Conservation (phyloP, 2,329 filamentous ascomycete genomes). For the Fusarium caatingaense region DNA sequence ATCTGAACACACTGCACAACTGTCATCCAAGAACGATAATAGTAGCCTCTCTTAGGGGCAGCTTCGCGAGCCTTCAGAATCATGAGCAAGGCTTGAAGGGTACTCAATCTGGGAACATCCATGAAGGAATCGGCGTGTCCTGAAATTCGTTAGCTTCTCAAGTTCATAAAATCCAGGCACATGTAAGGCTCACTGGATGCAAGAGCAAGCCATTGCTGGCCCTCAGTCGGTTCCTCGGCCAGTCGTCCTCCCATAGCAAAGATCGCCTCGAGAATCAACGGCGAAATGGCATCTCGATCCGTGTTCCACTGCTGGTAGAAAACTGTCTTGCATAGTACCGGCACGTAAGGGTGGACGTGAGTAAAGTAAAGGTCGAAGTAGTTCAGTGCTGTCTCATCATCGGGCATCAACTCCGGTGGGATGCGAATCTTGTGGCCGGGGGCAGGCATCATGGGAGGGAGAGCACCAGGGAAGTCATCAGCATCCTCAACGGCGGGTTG, state of each 20-base stretch:
- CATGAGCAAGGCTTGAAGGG: constrained; percentile 88
- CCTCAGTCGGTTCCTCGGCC: constrained; percentile 84
- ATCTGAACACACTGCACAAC: constrained; percentile 92
- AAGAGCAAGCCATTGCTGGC: constrained; percentile 91
- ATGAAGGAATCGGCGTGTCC: constrained; percentile 94
- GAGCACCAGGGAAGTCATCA: constrained; percentile 76
- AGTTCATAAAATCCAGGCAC: not conserved
- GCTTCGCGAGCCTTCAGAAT: constrained; percentile 91
- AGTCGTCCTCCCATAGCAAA: constrained; percentile 90
- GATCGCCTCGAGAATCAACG: constrained; percentile 87
- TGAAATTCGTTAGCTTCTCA: constrained; percentile 52
- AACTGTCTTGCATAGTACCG: constrained; percentile 82
- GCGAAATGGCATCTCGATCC: constrained; percentile 85
- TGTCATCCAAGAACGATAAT: constrained; percentile 97
- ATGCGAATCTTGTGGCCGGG: constrained; percentile 86
- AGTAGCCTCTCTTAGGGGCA: constrained; percentile 93
- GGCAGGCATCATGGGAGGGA: constrained; percentile 75
- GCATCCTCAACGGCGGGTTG: constrained; percentile 75
- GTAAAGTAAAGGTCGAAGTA: constrained; percentile 93
- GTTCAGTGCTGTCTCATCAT: constrained; percentile 81
- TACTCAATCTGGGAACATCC: constrained; percentile 90
- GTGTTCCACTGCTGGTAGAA: constrained; percentile 93
- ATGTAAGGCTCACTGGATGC: constrained; percentile 73
- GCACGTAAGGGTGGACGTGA: constrained; percentile 92
- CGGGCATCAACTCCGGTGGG: constrained; percentile 91